Evolutionary conservation across 345 rosid genomes (phyloP).

Genomic region (Brassica rapa): DNA sequence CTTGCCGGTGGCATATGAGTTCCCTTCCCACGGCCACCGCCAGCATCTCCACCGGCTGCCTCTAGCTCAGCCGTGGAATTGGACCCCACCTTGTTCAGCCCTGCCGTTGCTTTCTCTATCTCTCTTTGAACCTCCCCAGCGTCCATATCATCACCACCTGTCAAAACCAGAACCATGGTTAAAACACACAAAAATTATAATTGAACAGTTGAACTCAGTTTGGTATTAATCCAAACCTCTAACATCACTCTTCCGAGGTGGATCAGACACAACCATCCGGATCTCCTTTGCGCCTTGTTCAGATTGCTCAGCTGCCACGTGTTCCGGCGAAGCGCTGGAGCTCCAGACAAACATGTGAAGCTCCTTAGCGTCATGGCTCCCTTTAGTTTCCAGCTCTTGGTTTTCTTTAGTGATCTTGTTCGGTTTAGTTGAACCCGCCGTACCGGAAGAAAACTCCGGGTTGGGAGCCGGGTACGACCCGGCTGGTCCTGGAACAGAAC

Average conservation of each 20-base stretch:
- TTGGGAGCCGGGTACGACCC: slow-evolving; percentile 85
- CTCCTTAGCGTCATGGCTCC: slow-evolving; percentile 79
- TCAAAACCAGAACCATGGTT: neutral
- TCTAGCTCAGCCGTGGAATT: slow-evolving; percentile 69
- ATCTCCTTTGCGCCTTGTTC: slow-evolving; percentile 90
- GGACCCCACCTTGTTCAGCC: slow-evolving; percentile 57
- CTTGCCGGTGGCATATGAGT: slow-evolving; percentile 87
- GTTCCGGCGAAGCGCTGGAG: slow-evolving; percentile 87
- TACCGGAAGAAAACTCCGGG: slow-evolving; percentile 63
- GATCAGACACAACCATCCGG: slow-evolving; percentile 81
- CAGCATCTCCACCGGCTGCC: slow-evolving; percentile 38
- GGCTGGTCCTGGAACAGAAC: slow-evolving; percentile 36
- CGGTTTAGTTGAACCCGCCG: slow-evolving; percentile 35
- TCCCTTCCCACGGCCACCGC: slow-evolving; percentile 34
- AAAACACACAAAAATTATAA: neutral
- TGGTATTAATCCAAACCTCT: slow-evolving; percentile 44
- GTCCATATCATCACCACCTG: slow-evolving; percentile 43
- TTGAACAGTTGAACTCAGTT: neutral
- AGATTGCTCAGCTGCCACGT: slow-evolving; percentile 64
- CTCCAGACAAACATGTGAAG: slow-evolving; percentile 99
- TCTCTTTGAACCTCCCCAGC: slow-evolving; percentile 53
- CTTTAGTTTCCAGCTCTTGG: slow-evolving; percentile 43
- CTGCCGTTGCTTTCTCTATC: slow-evolving; percentile 52
- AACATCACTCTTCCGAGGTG: slow-evolving; percentile 64
- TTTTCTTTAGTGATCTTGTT: slow-evolving; percentile 36